Evolutionary conservation across 2,329 filamentous ascomycete genomes (phyloP).

Genomic region (Penicillium hesseltinei): DNA sequence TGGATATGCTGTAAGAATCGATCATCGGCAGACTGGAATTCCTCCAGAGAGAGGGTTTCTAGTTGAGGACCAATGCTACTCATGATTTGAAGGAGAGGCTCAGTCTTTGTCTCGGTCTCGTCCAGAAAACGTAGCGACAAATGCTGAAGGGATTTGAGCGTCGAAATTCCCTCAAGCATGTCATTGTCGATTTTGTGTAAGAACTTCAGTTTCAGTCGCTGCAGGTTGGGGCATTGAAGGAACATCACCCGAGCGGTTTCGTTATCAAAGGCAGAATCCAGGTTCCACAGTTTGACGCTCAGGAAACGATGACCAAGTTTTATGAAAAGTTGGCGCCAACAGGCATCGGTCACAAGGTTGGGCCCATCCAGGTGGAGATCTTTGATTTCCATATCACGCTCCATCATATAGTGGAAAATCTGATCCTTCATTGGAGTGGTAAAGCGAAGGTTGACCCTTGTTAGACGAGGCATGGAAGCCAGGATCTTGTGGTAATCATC

Average conservation of each 20-base stretch:
- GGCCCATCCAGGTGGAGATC: slow-evolving; percentile 77
- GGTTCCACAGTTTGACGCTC: slow-evolving; percentile 74
- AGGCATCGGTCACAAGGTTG: slow-evolving; percentile 74
- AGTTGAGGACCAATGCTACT: slow-evolving; percentile 62
- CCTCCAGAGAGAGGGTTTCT: slow-evolving; percentile 73
- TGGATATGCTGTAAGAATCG: slow-evolving; percentile 69
- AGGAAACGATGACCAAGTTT: slow-evolving; percentile 65
- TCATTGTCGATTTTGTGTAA: slow-evolving; percentile 70
- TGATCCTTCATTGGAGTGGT: slow-evolving; percentile 89
- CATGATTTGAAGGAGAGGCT: slow-evolving; percentile 62
- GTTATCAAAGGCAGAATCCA: slow-evolving; percentile 78
- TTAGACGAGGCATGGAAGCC: slow-evolving; percentile 67
- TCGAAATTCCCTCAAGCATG: slow-evolving; percentile 64
- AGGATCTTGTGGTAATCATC: slow-evolving; percentile 82
- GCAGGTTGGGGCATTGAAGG: slow-evolving; percentile 64
- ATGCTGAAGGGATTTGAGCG: slow-evolving; percentile 65
- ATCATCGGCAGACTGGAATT: slow-evolving; percentile 66
- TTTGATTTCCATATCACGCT: slow-evolving; percentile 66
- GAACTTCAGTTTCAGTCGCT: slow-evolving; percentile 74
- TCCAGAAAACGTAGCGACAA: slow-evolving; percentile 68
- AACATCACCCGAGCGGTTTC: slow-evolving; percentile 63
- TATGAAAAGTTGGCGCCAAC: slow-evolving; percentile 70
- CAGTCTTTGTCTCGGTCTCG: slow-evolving; percentile 54
- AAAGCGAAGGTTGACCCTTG: slow-evolving; percentile 72
- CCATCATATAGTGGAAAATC: slow-evolving; percentile 76